Conservation (phyloP, 768 basidiomycete genomes). For the Boletellus emodensis region DNA sequence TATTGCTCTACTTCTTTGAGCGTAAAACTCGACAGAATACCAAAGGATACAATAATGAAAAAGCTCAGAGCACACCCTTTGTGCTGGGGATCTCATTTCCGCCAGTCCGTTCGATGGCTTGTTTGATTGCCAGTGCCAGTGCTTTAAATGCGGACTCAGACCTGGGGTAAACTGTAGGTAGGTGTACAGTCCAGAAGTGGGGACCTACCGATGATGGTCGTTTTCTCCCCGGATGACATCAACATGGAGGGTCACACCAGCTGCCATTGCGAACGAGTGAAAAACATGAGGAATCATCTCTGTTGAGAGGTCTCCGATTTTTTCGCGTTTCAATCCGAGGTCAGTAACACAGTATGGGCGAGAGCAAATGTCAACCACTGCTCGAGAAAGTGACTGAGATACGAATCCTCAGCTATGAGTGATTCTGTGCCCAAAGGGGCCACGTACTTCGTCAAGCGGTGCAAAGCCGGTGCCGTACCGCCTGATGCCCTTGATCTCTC, state of each 20-base stretch:
- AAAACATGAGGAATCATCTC: constrained; percentile 99
- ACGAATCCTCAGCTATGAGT: background rate
- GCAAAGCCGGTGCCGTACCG: constrained; percentile 97
- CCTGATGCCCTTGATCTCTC: constrained; percentile 90
- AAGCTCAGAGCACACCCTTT: constrained; percentile 77
- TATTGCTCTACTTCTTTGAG: background rate
- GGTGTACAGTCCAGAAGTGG: background rate
- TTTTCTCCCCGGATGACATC: constrained; percentile 94
- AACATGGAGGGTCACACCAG: constrained; percentile 90
- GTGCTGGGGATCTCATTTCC: constrained; percentile 92
- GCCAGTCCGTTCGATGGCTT: constrained; percentile 90
- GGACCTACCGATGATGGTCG: constrained; percentile 88
- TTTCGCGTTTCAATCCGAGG: constrained; percentile 82
- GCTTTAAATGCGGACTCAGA: constrained; percentile 99
- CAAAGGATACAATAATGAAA: background rate
- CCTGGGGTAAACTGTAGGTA: constrained; percentile 38
- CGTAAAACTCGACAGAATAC: background rate
- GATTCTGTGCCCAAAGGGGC: background rate
- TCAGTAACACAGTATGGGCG: constrained; percentile 94
- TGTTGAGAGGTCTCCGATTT: constrained; percentile 90
- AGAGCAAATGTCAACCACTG: constrained; percentile 97
- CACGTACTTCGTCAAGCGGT: constrained; percentile 88
- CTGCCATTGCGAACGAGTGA: constrained; percentile 96
- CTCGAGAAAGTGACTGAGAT: constrained; percentile 82
- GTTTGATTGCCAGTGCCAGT: constrained; percentile 87